Base-by-base conservation (phyloP, 2,329 filamentous ascomycete species). In the Fusarium miscanthi region DNA sequence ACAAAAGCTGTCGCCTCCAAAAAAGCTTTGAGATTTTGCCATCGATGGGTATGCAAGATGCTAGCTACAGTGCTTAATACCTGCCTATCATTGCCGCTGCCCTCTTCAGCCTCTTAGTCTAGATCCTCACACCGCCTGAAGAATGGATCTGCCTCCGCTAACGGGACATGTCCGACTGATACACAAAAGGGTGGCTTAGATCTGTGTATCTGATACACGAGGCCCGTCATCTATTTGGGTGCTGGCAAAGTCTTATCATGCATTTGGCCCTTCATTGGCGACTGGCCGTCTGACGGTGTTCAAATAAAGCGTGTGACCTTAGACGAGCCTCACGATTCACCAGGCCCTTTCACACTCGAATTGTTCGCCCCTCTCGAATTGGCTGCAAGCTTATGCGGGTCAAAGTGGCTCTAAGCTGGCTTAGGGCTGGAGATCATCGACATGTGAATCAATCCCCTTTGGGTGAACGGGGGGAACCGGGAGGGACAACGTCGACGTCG, bases 391-490 rank as follows among this genome's bases (percentile, higher is more conserved):
- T 63, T 69, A 59, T 73, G 61, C 60, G 66, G 72, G 73, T 73
- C 73, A 69, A 60, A 56, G 63, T 66, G 67, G 72, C 56, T 67
- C 45, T 61, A 53, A 64, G 59, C 51, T 59, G 54, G 69, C 45
- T 60, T 77, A 73, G 70, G 74, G 73, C 74, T 77, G 74, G 73
- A 76, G 73, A 76, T 76, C 74, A 76, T 76, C 74, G 64, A 77
- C 74, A 76, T 77, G 74, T 76, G 74, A 77, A 76, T 70, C 73
- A 72, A 63, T 40, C 64, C 56, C 56, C 46, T 58, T 41, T 40
- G 30, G 27, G 43, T 23, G 23, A 41, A 74, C 74, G 62, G 74
- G 69, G 73, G 73, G 72, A 74, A 73, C 75, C 74, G 74, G 74
- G 67, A 75, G 61, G 48, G 38, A 45, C 23, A 41, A 46, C 45